A percentile compares a stretch with the other conserved stretches of the same genome.
phyloP scores from a whole-genome alignment of 2,329 filamentous ascomycete species.

The Pseudocercospora eumusae region DNA sequence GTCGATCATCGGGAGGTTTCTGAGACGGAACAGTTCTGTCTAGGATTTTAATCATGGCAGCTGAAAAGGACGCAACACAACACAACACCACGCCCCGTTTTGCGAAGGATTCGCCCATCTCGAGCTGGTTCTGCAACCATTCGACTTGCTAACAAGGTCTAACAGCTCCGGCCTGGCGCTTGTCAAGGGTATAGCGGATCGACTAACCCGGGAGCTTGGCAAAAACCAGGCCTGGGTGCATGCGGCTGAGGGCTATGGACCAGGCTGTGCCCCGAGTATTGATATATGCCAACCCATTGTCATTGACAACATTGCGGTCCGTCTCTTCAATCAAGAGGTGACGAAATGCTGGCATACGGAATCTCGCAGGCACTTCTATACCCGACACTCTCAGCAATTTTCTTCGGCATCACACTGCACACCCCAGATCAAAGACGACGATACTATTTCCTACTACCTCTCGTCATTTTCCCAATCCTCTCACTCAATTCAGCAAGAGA shows the following conservation, averaged over 20 bases:
- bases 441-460: neutral
- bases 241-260: neutral
- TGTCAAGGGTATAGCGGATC: neutral
- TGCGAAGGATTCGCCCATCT: neutral
- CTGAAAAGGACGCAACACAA: neutral
- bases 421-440: neutral
- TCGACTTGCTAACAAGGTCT: neutral
- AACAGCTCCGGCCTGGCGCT: neutral
- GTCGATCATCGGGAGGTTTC: neutral
- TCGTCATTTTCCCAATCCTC: neutral
- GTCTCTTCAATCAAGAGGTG: neutral
- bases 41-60: neutral
- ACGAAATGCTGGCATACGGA: neutral
- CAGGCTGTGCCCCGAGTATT: neutral
- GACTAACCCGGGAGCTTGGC: neutral
- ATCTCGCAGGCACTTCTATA: neutral
- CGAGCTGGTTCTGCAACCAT: neutral
- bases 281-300: neutral
- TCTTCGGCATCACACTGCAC: neutral
- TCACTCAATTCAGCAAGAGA: conserved; percentile 1
- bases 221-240: neutral
- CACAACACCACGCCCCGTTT: neutral
- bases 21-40: neutral
- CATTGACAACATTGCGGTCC: neutral
- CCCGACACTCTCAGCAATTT: neutral